Conservation (phyloP, 768 basidiomycete species). For the Psilocybe tampanensis region DNA sequence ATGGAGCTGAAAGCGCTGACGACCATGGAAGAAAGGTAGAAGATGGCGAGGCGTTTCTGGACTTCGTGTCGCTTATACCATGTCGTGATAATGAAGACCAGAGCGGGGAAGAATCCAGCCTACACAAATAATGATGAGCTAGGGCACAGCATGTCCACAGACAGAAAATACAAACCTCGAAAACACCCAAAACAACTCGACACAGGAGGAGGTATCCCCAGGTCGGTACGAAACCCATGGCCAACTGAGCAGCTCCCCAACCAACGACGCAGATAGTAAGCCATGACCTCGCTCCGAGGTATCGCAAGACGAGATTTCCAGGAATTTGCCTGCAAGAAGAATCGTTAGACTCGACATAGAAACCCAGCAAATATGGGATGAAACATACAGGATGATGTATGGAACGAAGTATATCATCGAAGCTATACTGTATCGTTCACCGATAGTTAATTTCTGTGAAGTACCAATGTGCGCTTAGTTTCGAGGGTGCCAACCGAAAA, state of each 20-base stretch:
- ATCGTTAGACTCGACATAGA: background rate
- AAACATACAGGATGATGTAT: conserved; percentile 36
- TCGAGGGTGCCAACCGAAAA: too few relatives aligned
- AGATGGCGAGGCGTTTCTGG: conserved; percentile 25
- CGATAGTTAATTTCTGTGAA: conserved; percentile 11
- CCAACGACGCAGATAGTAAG: conserved; percentile 28
- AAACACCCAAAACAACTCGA: conserved; percentile 30
- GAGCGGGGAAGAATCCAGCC: conserved; percentile 20
- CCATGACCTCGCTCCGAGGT: conserved; percentile 28
- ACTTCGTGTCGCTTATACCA: conserved; percentile 27
- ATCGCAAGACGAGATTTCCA: conserved; percentile 29
- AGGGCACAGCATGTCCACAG: background rate
- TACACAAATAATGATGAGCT: background rate
- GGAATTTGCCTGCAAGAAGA: conserved; percentile 30
- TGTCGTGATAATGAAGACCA: conserved; percentile 23
- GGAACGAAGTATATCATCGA: conserved; percentile 40
- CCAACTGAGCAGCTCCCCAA: conserved; percentile 34
- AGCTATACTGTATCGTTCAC: conserved; percentile 35
- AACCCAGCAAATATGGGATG: background rate
- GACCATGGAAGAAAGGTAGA: conserved; percentile 22
- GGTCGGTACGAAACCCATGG: conserved; percentile 32
- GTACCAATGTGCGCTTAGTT: conserved; percentile 19
- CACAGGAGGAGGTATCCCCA: conserved; percentile 31
- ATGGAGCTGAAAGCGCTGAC: conserved; percentile 18
- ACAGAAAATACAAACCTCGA: conserved; percentile 26